Evolutionary conservation across 768 basidiomycete genomes (phyloP).

Genomic region (Pleurotus platypus): DNA sequence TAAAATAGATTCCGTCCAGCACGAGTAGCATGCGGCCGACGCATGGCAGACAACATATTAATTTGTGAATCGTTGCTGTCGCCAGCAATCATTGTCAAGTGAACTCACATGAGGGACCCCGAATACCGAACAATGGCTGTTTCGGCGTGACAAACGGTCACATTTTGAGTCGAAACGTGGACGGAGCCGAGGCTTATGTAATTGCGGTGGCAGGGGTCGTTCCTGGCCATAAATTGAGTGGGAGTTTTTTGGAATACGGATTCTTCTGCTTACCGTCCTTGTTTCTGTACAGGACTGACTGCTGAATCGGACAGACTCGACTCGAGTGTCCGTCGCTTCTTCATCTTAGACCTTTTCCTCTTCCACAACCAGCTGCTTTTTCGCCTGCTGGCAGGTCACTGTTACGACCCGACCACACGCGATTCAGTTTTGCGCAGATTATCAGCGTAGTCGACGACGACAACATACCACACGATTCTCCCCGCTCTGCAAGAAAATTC

Average conservation of each 20-base stretch:
- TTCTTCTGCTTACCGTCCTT: constrained; percentile 5
- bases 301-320: constrained; percentile 6
- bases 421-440: constrained; percentile 28
- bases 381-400: constrained; percentile 92
- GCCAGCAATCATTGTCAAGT: constrained; percentile 5
- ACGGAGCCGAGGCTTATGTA: not conserved
- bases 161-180: not conserved
- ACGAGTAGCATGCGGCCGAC: not conserved
- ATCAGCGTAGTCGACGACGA: constrained; percentile 33
- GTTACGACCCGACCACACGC: constrained; percentile 78
- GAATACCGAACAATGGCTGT: not conserved
- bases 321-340: constrained; percentile 14
- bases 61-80: not conserved
- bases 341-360: constrained; percentile 36
- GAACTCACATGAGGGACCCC: not conserved
- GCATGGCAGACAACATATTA: not conserved
- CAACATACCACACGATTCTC: constrained; percentile 15
- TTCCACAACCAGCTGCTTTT: constrained; percentile 52
- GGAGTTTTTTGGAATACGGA: constrained; percentile 1
- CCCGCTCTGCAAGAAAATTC: constrained; percentile 38
- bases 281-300: constrained; percentile 8
- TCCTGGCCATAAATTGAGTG: constrained; percentile 7
- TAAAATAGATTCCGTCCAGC: not conserved
- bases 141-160: not conserved
- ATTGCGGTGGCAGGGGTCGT: not conserved